phyloP scores from a whole-genome alignment of 1,139 yeast species.

The Candida glucosophila region DNA sequence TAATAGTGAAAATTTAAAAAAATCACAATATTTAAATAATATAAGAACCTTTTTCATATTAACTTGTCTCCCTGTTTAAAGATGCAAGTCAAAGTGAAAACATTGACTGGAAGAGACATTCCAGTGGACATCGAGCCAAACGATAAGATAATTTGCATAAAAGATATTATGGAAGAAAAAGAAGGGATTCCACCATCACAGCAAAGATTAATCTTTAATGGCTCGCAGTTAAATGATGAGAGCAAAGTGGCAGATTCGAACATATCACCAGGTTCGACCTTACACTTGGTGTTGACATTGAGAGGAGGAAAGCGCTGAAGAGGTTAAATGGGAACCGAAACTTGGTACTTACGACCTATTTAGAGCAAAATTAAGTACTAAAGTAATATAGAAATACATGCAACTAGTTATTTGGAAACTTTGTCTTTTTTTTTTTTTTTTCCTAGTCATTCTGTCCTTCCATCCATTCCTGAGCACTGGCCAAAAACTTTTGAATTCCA shows the following conservation, averaged over 20 bases:
- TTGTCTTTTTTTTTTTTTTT: too few species aligned
- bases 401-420: too few species aligned
- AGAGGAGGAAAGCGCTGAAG: conserved; percentile 58
- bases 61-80: too few species aligned
- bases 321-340: background rate
- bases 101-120: conserved; percentile 80
- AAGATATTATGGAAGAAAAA: conserved; percentile 90
- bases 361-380: background rate
- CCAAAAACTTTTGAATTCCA: conserved; percentile 36
- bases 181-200: conserved; percentile 98
- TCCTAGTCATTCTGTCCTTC: too few species aligned
- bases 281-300: conserved; percentile 82
- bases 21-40: too few species aligned
- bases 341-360: background rate
- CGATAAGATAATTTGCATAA: conserved; percentile 72
- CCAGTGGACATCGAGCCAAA: conserved; percentile 71
- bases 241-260: conserved; percentile 62
- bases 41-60: too few species aligned
- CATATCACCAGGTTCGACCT: conserved; percentile 64
- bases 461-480: conserved; percentile 59
- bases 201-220: conserved; percentile 84
- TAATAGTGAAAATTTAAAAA: too few species aligned
- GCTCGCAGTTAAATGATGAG: conserved; percentile 85
- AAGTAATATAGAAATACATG: too few species aligned
- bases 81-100: conserved; percentile 66